Evolutionary conservation across 1,284 basidiomycete genomes (phyloP).

Genomic region (Apiotrichum sp.): DNA sequence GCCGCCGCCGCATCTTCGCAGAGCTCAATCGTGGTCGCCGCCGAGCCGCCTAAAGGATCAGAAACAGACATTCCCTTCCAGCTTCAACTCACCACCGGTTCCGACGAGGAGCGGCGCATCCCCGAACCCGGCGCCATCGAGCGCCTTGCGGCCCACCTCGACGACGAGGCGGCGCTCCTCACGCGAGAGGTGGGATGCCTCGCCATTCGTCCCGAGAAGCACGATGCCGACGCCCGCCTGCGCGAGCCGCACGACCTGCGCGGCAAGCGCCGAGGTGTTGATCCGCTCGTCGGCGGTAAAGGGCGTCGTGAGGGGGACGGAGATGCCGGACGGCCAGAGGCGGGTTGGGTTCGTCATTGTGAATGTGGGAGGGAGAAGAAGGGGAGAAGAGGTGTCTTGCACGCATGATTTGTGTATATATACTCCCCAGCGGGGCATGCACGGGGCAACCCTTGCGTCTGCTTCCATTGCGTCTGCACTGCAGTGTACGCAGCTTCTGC

Average conservation of each 20-base stretch:
- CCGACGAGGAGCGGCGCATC: slow-evolving; percentile 72
- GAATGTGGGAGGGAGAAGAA: no score
- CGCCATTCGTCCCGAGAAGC: slow-evolving; percentile 50
- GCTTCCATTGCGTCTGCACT: no score
- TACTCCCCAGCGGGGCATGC: no score
- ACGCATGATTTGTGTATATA: no score
- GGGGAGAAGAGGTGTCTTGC: no score
- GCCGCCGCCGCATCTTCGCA: slow-evolving; percentile 69
- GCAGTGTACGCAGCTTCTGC: no score
- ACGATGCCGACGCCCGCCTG: slow-evolving; percentile 49
- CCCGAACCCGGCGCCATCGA: slow-evolving; percentile 65
- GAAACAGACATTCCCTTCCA: neutral
- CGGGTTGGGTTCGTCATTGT: slow-evolving; percentile 8
- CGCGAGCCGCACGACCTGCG: slow-evolving; percentile 47
- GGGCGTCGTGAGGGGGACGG: slow-evolving; percentile 50
- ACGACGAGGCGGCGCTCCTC: slow-evolving; percentile 64
- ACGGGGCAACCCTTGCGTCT: no score
- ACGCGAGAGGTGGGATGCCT: slow-evolving; percentile 59
- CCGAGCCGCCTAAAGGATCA: slow-evolving; percentile 50
- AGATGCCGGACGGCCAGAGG: slow-evolving; percentile 40
- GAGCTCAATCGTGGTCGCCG: slow-evolving; percentile 73
- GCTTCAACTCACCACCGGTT: slow-evolving; percentile 59
- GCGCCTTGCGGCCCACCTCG: slow-evolving; percentile 60
- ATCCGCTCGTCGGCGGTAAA: slow-evolving; percentile 44
- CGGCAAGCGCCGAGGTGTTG: slow-evolving; percentile 45